A percentile compares a stretch with the other conserved stretches of the same genome.
Evolutionary conservation across 495 filamentous ascomycete genomes (phyloP).

Genomic region (Aspergillus coremiiformis): DNA sequence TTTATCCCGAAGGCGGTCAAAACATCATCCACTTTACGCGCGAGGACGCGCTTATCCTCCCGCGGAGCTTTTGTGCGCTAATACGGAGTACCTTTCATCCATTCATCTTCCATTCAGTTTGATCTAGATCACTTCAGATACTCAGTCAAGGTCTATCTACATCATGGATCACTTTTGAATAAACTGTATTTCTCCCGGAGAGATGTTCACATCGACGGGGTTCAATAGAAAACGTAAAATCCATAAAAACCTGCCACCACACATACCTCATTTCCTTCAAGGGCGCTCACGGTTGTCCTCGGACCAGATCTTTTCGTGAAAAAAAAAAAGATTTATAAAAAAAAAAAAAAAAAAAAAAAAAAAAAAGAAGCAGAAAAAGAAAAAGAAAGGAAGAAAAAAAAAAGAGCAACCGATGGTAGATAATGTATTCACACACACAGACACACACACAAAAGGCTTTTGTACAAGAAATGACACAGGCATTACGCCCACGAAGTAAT

Average conservation of each 20-base stretch:
- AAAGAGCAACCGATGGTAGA: constrained; percentile 13
- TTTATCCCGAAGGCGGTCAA: constrained; percentile 15
- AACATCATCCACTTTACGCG: constrained; percentile 22
- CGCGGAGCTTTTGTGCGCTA: neutral
- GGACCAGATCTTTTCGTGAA: neutral
- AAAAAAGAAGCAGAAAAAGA: too few species aligned
- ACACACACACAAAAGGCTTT: constrained; percentile 25
- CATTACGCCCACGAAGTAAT: constrained; percentile 19
- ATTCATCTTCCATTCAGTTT: too few species aligned
- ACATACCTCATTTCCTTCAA: constrained; percentile 13
- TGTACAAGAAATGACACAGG: constrained; percentile 27
- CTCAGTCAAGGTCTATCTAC: too few species aligned
- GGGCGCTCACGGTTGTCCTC: neutral
- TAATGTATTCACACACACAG: constrained; percentile 10
- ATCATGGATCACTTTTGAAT: neutral
- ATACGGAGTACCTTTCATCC: too few species aligned
- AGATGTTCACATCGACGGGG: constrained; percentile 18
- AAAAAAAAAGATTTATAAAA: constrained; percentile 7
- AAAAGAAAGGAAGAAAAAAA: constrained; percentile 13
- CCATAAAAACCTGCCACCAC: constrained; percentile 19
- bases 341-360: constrained; percentile 14
- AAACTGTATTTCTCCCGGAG: neutral
- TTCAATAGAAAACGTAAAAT: constrained; percentile 26
- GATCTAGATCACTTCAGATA: too few species aligned
- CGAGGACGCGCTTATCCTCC: constrained; percentile 12